Base-by-base conservation (phyloP, 2,329 filamentous ascomycete genomes). In the Fusarium sp. region DNA sequence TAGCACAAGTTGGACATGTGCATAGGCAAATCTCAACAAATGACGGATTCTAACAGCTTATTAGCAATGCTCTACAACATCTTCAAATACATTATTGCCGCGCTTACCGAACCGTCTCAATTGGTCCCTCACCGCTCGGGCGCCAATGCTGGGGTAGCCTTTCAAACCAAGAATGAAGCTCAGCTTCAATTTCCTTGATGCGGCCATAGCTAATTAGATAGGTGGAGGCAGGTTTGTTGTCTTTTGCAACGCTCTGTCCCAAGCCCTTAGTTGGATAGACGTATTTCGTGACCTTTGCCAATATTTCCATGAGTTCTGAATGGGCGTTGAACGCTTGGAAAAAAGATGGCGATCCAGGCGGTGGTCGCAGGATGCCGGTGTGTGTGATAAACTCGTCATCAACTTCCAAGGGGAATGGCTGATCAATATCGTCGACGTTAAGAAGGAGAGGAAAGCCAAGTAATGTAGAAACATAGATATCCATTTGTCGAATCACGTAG, bases 1-100 rank as follows among this genome's bases (percentile, higher is more conserved):
- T 5, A 96, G 84, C 78, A 96, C 90, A 80, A 96, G 91, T 78
- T 95, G 93, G 10, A 95, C 92, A 77, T 95, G 93, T 5, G 92
- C 92, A 79, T 93, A 95, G n/a, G 91, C 89, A 81, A 96, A 91
- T 39, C 93, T 88, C 26, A 96, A 85, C 30, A 95, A 85, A 71
- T 95, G 93, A 68, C 94, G 93, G n/a, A 90, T 86, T 15, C 88
- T 89, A 58, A 50, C 22, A 33, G 22, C 24, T 7, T 14, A 41
- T 78, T 39, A 75, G 72, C 38, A 59, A 58, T 41, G 28, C 20
- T 24, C 35, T 20, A 35, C 8, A 18, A 7, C 14, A 8, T 16
- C 14, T 20, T 36, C 22, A 15, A 7, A 41, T 6, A 10, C 7
- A 24, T 47, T 18, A 36, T 41, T 22, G 35, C 18, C 16, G 6